Evolutionary conservation across 2,329 filamentous ascomycete genomes (phyloP), one percentile per base, ranked within the genome.

Genomic region (Tolypocladium ophioglossoides): DNA sequence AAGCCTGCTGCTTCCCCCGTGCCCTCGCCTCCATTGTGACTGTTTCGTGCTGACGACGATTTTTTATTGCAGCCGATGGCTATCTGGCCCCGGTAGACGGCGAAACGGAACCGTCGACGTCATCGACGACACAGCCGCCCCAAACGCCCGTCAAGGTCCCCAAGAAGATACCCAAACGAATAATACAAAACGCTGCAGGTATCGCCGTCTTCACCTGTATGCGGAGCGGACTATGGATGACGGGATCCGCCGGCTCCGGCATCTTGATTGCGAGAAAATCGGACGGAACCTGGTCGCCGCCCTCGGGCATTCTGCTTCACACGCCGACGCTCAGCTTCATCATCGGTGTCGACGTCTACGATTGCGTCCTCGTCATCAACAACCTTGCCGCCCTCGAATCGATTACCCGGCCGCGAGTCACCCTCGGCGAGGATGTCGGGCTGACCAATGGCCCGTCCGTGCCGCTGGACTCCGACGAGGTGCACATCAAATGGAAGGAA

Each of bases 171-270:
- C 92, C 92, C 0, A 75, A 85, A 55, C 80, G 86, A 64, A 89
- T 96, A 55, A 89, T 97, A 62, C 83, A 88, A 65, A 89, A 94
- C 71, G 91, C 91, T 32, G 90, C 92, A 61, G 92, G 90, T 12
- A 79, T 97, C 55, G 91, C 90, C 53, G 89, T 97, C 61, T 96
- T 96, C 73, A 96, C 91, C 1, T 95, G 90, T 34, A 95, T 96
- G 90, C 85, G 92, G 56, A 92, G 89, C 16, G 92, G 92, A 14
- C 74, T 96, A 35, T 96, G 91, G 88, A 79, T 95, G 62, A 92
- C 89, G 48, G 92, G 92, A 48, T 91, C 91, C 18, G 91, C 91
- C 32, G 92, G 92, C 40, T 92, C 89, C 55, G 92, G 92, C 51
- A 81, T 97, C 40, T 77, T 97, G 40, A 83, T 96, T 56, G 91